Evolutionary conservation across 176 grass and related monocot genomes (phyloP).

Genomic region (Saccharum officinarum): DNA sequence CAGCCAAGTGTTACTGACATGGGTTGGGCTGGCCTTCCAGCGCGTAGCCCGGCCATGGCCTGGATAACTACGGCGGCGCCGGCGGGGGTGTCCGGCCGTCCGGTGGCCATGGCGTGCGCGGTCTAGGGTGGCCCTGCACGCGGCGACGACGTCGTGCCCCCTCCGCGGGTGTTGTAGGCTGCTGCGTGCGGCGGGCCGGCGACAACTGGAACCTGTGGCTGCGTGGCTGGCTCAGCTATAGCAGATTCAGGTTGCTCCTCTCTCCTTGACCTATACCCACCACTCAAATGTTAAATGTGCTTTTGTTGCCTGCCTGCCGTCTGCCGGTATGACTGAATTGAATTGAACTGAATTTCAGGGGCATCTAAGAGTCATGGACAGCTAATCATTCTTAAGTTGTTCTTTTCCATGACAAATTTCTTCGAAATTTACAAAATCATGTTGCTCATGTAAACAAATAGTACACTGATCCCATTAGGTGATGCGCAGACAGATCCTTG

Average conservation of each 20-base stretch:
- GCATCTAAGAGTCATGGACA: background rate
- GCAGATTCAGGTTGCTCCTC: background rate
- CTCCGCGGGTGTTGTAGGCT: too few species aligned
- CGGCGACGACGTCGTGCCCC: too few species aligned
- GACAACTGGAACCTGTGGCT: background rate
- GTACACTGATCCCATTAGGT: background rate
- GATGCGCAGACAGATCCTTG: background rate
- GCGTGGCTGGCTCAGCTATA: background rate
- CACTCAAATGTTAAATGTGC: background rate
- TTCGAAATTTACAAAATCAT: background rate
- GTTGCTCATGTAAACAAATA: background rate
- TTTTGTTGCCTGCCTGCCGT: background rate
- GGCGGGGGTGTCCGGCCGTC: too few species aligned
- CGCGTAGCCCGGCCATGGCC: background rate
- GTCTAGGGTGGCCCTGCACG: too few species aligned
- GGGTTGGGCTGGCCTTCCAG: background rate
- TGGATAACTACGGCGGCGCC: background rate
- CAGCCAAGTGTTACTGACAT: background rate
- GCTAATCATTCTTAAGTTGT: background rate
- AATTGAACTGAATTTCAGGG: background rate
- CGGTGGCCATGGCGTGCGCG: background rate
- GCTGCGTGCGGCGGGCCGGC: too few species aligned
- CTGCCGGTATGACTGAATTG: background rate
- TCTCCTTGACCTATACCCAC: background rate
- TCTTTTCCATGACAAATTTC: background rate